Evolutionary conservation across 345 rosid genomes (phyloP).

Genomic region (Salix caprea): DNA sequence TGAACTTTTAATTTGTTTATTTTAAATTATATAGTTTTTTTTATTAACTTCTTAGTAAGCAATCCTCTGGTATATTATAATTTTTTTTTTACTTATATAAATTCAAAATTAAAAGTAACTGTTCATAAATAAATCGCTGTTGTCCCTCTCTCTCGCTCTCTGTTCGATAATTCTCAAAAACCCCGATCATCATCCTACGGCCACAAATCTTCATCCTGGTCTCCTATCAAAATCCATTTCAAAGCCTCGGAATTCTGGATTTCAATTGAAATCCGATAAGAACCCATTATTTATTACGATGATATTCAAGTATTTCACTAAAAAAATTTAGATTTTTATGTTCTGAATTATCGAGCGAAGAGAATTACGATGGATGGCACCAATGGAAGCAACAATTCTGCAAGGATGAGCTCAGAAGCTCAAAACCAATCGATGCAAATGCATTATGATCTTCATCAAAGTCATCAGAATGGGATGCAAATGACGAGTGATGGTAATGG

Average conservation of each 20-base stretch:
- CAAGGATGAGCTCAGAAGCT: slow-evolving; percentile 27
- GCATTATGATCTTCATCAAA: slow-evolving; percentile 30
- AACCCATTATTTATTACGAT: neutral
- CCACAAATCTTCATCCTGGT: neutral
- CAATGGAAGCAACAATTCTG: slow-evolving; percentile 29
- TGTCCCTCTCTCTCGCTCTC: neutral
- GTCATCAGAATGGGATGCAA: slow-evolving; percentile 32
- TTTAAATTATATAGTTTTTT: no score
- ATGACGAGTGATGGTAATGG: slow-evolving; percentile 38
- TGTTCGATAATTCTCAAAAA: neutral
- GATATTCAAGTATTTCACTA: neutral
- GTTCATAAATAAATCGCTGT: no score
- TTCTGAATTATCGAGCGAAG: neutral
- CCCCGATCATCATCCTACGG: neutral
- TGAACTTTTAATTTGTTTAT: no score
- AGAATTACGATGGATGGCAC: slow-evolving; percentile 38
- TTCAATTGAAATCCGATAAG: neutral
- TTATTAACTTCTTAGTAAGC: no score
- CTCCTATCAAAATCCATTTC: neutral
- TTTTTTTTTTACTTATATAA: no score
- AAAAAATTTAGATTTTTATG: neutral
- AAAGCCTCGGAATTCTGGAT: no score
- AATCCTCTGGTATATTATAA: no score
- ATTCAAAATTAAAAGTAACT: no score
- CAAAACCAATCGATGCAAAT: slow-evolving; percentile 36